phyloP scores from a whole-genome alignment of 1,284 basidiomycete species.

The Cutaneotrichosporon sp. region DNA sequence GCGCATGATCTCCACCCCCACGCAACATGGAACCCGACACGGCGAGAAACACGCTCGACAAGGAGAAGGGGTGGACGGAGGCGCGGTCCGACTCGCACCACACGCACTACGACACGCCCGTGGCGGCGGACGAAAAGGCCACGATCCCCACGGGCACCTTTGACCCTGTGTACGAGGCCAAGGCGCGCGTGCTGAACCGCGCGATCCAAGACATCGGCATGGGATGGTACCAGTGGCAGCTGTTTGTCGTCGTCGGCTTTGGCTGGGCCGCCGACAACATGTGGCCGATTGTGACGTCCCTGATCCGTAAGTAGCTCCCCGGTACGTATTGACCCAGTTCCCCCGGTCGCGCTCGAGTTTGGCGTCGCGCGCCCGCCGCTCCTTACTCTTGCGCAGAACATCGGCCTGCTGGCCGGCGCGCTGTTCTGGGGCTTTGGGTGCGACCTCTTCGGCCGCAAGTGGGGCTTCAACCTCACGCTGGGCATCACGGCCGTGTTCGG shows the following conservation, averaged over 20 bases:
- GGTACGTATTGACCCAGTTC: conserved; percentile 33
- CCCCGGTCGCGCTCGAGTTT: conserved; percentile 58
- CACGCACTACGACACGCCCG: conserved; percentile 1
- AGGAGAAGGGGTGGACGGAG: background rate
- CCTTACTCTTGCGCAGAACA: conserved; percentile 39
- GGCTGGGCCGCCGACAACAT: conserved; percentile 54
- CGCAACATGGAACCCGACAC: background rate
- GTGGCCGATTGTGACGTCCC: conserved; percentile 37
- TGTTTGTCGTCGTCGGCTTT: conserved; percentile 56
- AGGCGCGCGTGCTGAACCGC: conserved; percentile 42
- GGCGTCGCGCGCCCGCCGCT: conserved; percentile 37
- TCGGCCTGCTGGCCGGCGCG: conserved; percentile 41
- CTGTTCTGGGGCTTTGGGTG: conserved; percentile 58
- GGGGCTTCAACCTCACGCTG: conserved; percentile 64
- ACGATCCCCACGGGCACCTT: conserved; percentile 23
- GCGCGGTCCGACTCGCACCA: background rate
- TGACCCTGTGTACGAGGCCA: conserved; percentile 46
- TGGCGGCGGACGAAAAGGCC: conserved; percentile 10
- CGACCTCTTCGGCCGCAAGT: conserved; percentile 58
- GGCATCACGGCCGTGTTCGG: conserved; percentile 65
- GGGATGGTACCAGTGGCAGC: conserved; percentile 64
- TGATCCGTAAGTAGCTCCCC: conserved; percentile 10
- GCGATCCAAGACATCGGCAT: conserved; percentile 60
- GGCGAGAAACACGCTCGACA: background rate
- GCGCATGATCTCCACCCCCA: no score